These are phyloP conservation scores for Botrytis aclada DNA, from an alignment of 2,329 filamentous ascomycete species.

Conservation along the genomic window DNA sequence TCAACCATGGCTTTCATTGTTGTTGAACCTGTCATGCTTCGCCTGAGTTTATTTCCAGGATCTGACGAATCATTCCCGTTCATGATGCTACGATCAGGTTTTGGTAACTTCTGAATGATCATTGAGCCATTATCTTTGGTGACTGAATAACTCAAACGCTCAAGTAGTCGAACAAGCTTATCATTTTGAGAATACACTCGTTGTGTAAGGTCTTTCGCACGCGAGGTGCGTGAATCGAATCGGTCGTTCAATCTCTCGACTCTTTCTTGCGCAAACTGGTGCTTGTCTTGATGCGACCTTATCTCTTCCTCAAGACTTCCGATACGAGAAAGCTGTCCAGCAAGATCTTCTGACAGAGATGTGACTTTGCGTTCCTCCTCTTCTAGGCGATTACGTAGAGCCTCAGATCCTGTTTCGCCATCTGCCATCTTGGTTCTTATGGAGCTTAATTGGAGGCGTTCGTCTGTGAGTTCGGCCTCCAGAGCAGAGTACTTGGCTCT, in stretches of 20 bases:
- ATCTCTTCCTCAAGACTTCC: slow-evolving; percentile 75
- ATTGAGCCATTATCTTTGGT: slow-evolving; percentile 70
- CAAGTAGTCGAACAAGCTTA: slow-evolving; percentile 76
- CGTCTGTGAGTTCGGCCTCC: slow-evolving; percentile 58
- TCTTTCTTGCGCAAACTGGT: slow-evolving; percentile 52
- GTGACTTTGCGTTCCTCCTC: slow-evolving; percentile 72
- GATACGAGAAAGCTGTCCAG: slow-evolving; percentile 71
- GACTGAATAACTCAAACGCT: slow-evolving; percentile 81
- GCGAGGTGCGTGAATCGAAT: slow-evolving; percentile 66
- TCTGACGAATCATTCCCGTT: slow-evolving; percentile 59
- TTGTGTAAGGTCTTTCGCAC: slow-evolving; percentile 80
- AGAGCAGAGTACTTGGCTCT: slow-evolving; percentile 53
- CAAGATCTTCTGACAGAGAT: slow-evolving; percentile 66
- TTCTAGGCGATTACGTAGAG: slow-evolving; percentile 68
- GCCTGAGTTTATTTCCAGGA: slow-evolving; percentile 51
- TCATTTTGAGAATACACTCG: slow-evolving; percentile 81
- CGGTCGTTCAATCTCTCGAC: slow-evolving; percentile 52
- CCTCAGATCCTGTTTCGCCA: slow-evolving; percentile 80
- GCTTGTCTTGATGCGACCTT: slow-evolving; percentile 63
- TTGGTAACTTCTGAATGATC: slow-evolving; percentile 68
- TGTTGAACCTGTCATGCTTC: slow-evolving; percentile 49
- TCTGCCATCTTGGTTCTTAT: slow-evolving; percentile 72
- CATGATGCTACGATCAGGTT: slow-evolving; percentile 57
- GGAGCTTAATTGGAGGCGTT: slow-evolving; percentile 65
- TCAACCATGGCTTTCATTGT: slow-evolving; percentile 56